Evolutionary conservation across 139 green algal species (phyloP).

Genomic region (Chlorella vulgaris): DNA sequence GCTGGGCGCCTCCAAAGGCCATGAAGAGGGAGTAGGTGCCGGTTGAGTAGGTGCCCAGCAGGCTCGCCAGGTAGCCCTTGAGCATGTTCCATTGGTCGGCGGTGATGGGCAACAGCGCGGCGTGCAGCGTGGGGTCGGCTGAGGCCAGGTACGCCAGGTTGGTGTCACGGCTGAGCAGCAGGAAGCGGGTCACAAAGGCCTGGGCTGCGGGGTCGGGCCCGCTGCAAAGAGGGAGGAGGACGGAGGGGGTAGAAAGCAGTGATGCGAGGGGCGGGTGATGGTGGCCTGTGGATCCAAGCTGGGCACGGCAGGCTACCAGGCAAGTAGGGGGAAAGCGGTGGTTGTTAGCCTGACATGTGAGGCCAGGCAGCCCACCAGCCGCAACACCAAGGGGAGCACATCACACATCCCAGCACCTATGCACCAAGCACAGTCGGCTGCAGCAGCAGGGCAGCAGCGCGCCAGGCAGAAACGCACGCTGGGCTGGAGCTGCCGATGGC

Average conservation of each 20-base stretch:
- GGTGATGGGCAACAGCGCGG: slow-evolving; percentile 17
- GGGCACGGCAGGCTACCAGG: too few relatives aligned
- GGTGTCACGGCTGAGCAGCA: not conserved
- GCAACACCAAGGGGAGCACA: too few relatives aligned
- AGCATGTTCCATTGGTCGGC: slow-evolving; percentile 1
- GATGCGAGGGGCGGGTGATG: not conserved
- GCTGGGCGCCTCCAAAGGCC: not conserved
- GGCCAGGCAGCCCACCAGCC: too few relatives aligned
- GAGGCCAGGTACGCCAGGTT: slow-evolving; percentile 2
- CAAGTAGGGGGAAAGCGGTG: too few relatives aligned
- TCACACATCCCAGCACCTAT: too few relatives aligned
- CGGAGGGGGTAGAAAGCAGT: not conserved
- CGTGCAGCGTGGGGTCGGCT: not conserved
- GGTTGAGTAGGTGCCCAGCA: slow-evolving; percentile 13
- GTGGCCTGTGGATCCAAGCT: too few relatives aligned
- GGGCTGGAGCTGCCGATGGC: not conserved
- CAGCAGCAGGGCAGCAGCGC: too few relatives aligned
- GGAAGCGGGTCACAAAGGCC: slow-evolving; percentile 33
- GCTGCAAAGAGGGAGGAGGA: not conserved
- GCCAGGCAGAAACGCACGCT: not conserved
- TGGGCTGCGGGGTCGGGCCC: slow-evolving; percentile 16
- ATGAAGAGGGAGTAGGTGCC: slow-evolving; percentile 11
- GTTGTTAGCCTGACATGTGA: too few relatives aligned
- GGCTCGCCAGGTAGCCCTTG: slow-evolving; percentile 35
- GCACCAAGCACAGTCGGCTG: too few relatives aligned